A percentile compares a stretch with the other conserved stretches of the same genome.
phyloP scores from a whole-genome alignment of 352 stramenopile species.

The Globisporangium cederbergense region DNA sequence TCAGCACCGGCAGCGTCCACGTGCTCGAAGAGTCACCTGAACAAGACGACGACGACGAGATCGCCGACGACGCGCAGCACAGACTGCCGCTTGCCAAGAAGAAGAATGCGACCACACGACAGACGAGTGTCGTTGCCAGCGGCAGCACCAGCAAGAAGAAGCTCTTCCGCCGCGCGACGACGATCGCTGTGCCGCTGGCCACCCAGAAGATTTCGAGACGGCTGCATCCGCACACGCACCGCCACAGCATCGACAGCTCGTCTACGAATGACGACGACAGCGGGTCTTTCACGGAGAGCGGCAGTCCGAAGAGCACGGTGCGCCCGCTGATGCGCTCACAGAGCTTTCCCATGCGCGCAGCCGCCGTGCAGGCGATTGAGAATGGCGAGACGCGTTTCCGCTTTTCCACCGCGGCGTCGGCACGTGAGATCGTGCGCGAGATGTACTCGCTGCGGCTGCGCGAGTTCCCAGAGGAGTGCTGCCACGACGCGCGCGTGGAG shows the following conservation, averaged over 20 bases:
- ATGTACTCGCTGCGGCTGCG: conserved; percentile 60
- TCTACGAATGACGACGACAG: conserved; percentile 9
- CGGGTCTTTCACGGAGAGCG: conserved; percentile 6
- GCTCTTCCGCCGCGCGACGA: conserved; percentile 48
- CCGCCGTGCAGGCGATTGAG: conserved; percentile 55
- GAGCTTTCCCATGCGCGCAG: conserved; percentile 53
- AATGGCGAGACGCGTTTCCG: conserved; percentile 54
- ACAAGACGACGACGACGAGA: conserved; percentile 8
- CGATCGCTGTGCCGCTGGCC: conserved; percentile 37
- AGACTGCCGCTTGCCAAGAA: conserved; percentile 4
- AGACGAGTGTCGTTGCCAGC: conserved; percentile 2
- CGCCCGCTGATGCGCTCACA: conserved; percentile 38
- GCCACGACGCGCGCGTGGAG: conserved; percentile 26
- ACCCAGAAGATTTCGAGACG: conserved; percentile 3
- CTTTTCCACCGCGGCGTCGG: conserved; percentile 54
- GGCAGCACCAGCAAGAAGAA: conserved; percentile 18
- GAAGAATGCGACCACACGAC: neutral
- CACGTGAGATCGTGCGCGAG: conserved; percentile 59
- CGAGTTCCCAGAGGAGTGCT: conserved; percentile 52
- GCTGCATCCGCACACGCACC: conserved; percentile 1
- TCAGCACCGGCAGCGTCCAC: conserved; percentile 7
- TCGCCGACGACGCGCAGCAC: conserved; percentile 3
- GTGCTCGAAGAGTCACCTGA: conserved; percentile 14
- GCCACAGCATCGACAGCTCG: conserved; percentile 23
- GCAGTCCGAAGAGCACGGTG: conserved; percentile 8